These are phyloP conservation scores for Populus hybrid DNA, from an alignment of 441 rosid species.

Conservation along the genomic window DNA sequence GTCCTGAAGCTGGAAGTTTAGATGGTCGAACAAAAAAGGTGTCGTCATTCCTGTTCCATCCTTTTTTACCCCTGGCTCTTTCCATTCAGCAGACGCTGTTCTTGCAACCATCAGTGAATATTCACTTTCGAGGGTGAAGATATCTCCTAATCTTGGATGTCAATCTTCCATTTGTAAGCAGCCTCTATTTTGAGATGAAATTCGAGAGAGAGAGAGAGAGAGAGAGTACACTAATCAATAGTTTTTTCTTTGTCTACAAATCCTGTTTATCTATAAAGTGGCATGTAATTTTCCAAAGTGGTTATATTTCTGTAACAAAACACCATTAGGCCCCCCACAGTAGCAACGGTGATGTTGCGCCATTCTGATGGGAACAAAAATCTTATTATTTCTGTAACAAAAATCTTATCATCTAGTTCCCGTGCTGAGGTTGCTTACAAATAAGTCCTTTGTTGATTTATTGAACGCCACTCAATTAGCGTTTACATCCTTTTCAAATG, in stretches of 20 bases:
- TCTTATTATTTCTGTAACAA: background rate
- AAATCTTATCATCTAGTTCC: background rate
- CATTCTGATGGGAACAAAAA: background rate
- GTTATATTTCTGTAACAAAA: background rate
- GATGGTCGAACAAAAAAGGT: conserved; percentile 77
- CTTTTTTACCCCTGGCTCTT: conserved; percentile 80
- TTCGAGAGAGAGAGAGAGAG: background rate
- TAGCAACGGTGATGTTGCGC: background rate
- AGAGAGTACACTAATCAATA: background rate
- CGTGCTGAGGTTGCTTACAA: background rate
- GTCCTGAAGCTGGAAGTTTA: conserved; percentile 80
- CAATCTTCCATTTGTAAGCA: conserved; percentile 6
- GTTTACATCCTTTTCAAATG: background rate
- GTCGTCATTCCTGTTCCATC: conserved; percentile 87
- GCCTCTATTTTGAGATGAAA: conserved; percentile 4
- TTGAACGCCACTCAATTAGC: background rate
- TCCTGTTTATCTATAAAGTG: background rate
- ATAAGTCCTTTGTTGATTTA: background rate
- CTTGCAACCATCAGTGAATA: conserved; percentile 81
- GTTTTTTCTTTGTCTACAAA: background rate
- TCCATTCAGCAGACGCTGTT: conserved; percentile 80
- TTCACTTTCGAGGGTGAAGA: conserved; percentile 75
- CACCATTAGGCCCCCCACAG: background rate
- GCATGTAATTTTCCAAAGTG: background rate
- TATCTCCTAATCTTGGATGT: background rate